Evolutionary conservation across 108 stramenopile species (phyloP).

Genomic region (Stephanodiscus triporus): DNA sequence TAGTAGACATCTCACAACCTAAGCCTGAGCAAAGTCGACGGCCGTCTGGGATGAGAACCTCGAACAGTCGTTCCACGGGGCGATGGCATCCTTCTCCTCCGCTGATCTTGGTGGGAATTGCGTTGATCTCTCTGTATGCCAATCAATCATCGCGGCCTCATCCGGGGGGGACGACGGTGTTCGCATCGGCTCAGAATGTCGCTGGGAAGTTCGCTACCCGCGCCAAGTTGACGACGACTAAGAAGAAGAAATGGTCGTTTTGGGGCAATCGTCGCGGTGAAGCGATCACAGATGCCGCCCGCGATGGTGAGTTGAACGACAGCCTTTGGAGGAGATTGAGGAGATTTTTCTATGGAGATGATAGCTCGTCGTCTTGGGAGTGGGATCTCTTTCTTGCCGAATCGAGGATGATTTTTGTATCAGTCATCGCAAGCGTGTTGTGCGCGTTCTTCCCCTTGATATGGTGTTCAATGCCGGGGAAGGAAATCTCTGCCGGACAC

Average conservation of each 20-base stretch:
- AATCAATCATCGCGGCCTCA: not conserved
- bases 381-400: constrained; percentile 38
- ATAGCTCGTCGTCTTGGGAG: constrained; percentile 1
- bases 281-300: not conserved
- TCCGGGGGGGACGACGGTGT: not conserved
- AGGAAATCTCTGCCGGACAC: not conserved
- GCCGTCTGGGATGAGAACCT: not conserved
- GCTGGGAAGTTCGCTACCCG: constrained; percentile 12
- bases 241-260: not conserved
- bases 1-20: not conserved
- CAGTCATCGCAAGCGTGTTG: constrained; percentile 29
- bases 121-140: constrained; percentile 1
- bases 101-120: constrained; percentile 4
- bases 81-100: not conserved
- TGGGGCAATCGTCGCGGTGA: not conserved
- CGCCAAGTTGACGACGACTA: not conserved
- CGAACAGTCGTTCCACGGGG: not conserved
- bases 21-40: not conserved
- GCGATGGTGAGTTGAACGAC: constrained; percentile 7
- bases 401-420: constrained; percentile 29
- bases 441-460: constrained; percentile 31
- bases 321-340: constrained; percentile 5
- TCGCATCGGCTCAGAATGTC: constrained; percentile 10
- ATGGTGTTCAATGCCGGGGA: constrained; percentile 20
- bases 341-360: not conserved